phyloP scores from a whole-genome alignment of 805 yeast species.

The Cyberlindnera xishuangbannaensis region DNA sequence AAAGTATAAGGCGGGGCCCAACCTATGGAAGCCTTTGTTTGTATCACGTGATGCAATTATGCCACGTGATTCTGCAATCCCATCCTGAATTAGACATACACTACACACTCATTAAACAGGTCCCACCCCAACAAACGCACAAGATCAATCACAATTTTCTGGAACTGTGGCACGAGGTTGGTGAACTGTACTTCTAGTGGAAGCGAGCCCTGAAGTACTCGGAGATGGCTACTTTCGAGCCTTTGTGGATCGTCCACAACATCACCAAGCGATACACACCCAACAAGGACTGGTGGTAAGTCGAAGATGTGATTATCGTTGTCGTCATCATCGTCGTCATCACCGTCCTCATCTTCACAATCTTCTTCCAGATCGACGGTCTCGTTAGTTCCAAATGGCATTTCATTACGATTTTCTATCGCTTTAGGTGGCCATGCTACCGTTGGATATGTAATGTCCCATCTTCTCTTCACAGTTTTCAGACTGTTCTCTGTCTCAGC shows the following conservation, averaged over 20 bases:
- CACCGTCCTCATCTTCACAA: too few species aligned
- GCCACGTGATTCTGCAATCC: too few species aligned
- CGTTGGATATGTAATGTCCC: background rate
- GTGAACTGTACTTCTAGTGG: background rate
- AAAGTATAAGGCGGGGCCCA: too few species aligned
- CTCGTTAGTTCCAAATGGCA: too few species aligned
- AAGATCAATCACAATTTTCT: conserved; percentile 2
- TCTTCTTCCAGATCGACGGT: too few species aligned
- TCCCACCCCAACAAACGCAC: conserved; percentile 10
- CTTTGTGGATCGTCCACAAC: background rate
- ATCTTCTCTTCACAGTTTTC: background rate
- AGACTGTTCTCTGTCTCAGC: background rate
- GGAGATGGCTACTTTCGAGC: background rate
- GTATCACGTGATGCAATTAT: too few species aligned
- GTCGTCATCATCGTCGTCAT: conserved; percentile 2
- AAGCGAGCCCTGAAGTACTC: background rate
- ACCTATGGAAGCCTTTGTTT: too few species aligned
- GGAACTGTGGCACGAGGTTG: conserved; percentile 3
- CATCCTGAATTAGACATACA: conserved; percentile 1
- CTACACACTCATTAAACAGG: conserved; percentile 3
- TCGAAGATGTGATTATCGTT: conserved; percentile 4
- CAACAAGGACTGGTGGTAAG: conserved; percentile 6
- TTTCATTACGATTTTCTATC: too few species aligned
- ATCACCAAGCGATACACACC: conserved; percentile 1
- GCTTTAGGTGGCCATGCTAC: conserved; percentile 1